These are phyloP conservation scores for Coleophoma eucalyptorum DNA, from an alignment of 2,329 filamentous ascomycete species.

Conservation along the genomic window DNA sequence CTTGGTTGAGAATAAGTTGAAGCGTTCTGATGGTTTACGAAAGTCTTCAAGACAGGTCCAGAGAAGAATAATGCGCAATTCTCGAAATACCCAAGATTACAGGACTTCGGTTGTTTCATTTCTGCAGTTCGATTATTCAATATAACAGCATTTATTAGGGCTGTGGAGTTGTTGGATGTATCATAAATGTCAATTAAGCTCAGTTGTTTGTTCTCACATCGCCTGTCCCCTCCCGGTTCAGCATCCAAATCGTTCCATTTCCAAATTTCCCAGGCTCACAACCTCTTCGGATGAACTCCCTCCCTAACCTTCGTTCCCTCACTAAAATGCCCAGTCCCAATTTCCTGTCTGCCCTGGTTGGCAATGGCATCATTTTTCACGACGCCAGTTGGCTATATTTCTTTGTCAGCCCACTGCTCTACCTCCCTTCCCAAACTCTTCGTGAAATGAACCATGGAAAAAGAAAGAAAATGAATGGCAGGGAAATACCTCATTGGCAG, in stretches of 20 bases:
- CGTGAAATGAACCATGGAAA: neutral
- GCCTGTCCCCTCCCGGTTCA: no score
- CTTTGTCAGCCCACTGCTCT: neutral
- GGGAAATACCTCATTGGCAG: conserved; percentile 9
- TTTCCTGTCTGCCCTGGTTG: conserved; percentile 11
- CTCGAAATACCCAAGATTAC: no score
- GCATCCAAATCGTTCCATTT: no score
- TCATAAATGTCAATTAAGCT: no score
- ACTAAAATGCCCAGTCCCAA: conserved; percentile 13
- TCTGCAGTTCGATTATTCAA: no score
- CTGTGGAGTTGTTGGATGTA: no score
- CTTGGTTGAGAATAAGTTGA: conserved; percentile 15
- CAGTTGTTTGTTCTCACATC: no score
- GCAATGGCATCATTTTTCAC: conserved; percentile 16
- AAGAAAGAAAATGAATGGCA: conserved; percentile 2
- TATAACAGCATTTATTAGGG: no score
- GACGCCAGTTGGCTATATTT: conserved; percentile 8
- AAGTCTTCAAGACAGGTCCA: no score
- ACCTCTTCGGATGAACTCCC: conserved; percentile 4
- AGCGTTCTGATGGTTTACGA: neutral
- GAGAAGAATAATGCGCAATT: no score
- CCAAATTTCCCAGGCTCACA: neutral
- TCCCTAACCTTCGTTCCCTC: conserved; percentile 17
- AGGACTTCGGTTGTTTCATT: no score
- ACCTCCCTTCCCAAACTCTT: neutral